These are phyloP conservation scores for Rhizodiscina lignyota DNA, from an alignment of 495 filamentous ascomycete genomes.

Conservation along the genomic window DNA sequence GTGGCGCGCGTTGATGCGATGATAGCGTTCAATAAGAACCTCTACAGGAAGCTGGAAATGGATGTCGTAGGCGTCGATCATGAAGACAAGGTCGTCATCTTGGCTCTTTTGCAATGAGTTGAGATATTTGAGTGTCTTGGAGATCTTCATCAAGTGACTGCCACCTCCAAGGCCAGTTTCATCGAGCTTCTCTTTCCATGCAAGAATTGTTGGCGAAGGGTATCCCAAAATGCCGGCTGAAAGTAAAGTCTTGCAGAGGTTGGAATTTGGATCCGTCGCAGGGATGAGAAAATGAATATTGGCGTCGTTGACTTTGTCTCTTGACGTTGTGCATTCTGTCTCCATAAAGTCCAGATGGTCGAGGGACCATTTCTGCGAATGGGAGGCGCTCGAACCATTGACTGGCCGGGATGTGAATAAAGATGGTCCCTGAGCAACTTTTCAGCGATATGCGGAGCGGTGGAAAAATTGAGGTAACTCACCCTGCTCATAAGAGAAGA, in stretches of 20 bases:
- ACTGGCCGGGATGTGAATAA: no score
- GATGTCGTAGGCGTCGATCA: slow-evolving; percentile 38
- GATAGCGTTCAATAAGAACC: slow-evolving; percentile 38
- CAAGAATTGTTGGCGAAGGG: slow-evolving; percentile 40
- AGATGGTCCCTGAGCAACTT: no score
- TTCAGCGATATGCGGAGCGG: no score
- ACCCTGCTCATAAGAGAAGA: no score
- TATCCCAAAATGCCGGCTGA: slow-evolving; percentile 45
- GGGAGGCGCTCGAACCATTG: no score
- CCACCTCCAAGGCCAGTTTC: slow-evolving; percentile 8
- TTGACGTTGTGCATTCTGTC: no score
- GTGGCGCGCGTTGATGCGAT: slow-evolving; percentile 28
- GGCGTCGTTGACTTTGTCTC: no score
- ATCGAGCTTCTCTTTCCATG: slow-evolving; percentile 26
- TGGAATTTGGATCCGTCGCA: slow-evolving; percentile 28
- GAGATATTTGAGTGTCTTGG: slow-evolving; percentile 35
- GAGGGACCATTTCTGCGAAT: no score
- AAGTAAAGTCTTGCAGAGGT: slow-evolving; percentile 42
- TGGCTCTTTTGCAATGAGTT: slow-evolving; percentile 27
- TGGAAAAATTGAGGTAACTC: no score
- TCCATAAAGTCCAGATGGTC: no score
- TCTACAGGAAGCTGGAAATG: slow-evolving; percentile 48
- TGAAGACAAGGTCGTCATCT: slow-evolving; percentile 42
- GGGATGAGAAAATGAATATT: slow-evolving; percentile 48
- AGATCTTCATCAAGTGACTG: slow-evolving; percentile 21